phyloP scores from a whole-genome alignment of 306 rosid species.

The Boehmeria nivea region DNA sequence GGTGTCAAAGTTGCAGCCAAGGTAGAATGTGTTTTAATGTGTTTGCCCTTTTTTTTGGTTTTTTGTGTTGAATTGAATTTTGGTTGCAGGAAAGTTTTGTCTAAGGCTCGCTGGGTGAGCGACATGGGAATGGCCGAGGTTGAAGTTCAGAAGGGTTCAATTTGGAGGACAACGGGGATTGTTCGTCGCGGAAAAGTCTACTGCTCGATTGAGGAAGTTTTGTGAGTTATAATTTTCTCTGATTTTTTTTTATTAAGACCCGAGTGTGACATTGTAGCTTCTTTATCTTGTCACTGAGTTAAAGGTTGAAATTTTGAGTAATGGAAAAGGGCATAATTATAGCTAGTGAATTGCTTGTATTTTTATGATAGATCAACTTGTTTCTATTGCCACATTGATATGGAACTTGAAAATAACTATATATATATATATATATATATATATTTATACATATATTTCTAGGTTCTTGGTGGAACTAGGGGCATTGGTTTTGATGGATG shows the following conservation, averaged over 20 bases:
- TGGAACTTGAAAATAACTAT: no score
- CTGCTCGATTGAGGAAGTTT: slow-evolving; percentile 65
- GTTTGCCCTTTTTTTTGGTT: background rate
- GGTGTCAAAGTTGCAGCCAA: slow-evolving; percentile 52
- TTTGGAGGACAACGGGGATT: slow-evolving; percentile 69
- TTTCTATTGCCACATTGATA: no score
- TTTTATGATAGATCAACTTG: no score
- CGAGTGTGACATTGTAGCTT: no score
- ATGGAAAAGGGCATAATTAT: no score
- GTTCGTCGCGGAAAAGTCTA: slow-evolving; percentile 48
- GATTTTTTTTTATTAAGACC: no score
- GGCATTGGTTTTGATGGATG: slow-evolving; percentile 44
- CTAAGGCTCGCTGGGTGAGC: slow-evolving; percentile 53
- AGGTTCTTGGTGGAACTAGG: slow-evolving; percentile 80
- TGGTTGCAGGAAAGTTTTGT: slow-evolving; percentile 36
- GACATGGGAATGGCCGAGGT: slow-evolving; percentile 64
- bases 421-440: no score
- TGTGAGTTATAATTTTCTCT: slow-evolving; percentile 47
- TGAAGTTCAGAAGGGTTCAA: slow-evolving; percentile 50
- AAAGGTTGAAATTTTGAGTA: no score
- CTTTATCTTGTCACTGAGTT: no score
- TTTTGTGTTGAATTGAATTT: background rate
- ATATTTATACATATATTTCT: background rate
- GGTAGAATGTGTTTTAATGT: slow-evolving; percentile 22
- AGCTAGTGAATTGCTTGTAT: no score